These are phyloP conservation scores for Zopfia rhizophila DNA, from an alignment of 2,329 filamentous ascomycete genomes.

Conservation along the genomic window DNA sequence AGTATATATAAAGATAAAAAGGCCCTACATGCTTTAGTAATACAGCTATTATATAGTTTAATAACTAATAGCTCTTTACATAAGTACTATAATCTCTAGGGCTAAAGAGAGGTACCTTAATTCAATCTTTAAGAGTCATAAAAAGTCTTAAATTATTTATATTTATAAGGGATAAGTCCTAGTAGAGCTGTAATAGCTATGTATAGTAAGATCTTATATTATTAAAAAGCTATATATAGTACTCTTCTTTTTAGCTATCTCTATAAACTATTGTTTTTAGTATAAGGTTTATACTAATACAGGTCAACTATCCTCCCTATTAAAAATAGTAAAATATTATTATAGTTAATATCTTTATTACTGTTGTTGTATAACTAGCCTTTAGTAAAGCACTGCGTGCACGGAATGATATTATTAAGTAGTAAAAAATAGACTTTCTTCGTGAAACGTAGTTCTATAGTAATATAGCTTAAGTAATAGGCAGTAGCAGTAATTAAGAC, in stretches of 20 bases:
- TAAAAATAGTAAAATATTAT: too few relatives aligned
- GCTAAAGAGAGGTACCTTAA: neutral
- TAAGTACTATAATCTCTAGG: slow-evolving; percentile 4
- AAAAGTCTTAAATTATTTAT: slow-evolving; percentile 1
- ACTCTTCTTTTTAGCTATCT: slow-evolving; percentile 1
- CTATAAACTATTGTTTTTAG: neutral
- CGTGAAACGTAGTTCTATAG: too few relatives aligned
- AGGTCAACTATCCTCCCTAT: too few relatives aligned
- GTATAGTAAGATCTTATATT: neutral
- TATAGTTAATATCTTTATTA: too few relatives aligned
- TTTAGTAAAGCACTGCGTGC: too few relatives aligned
- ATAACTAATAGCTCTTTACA: slow-evolving; percentile 1
- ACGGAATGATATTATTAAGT: too few relatives aligned
- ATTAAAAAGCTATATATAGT: slow-evolving; percentile 1
- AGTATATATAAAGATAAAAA: neutral
- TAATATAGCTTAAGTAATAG: too few relatives aligned
- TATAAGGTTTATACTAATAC: too few relatives aligned
- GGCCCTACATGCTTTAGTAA: neutral
- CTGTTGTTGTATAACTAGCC: too few relatives aligned
- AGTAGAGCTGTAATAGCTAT: neutral
- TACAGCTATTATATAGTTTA: slow-evolving; percentile 1
- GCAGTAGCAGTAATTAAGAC: too few relatives aligned
- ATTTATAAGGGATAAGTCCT: too few relatives aligned
- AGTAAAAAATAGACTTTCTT: too few relatives aligned
- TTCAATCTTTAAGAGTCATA: slow-evolving; percentile 1